These are phyloP conservation scores for Kwoniella pini DNA, from an alignment of 768 basidiomycete genomes.

Conservation along the genomic window DNA sequence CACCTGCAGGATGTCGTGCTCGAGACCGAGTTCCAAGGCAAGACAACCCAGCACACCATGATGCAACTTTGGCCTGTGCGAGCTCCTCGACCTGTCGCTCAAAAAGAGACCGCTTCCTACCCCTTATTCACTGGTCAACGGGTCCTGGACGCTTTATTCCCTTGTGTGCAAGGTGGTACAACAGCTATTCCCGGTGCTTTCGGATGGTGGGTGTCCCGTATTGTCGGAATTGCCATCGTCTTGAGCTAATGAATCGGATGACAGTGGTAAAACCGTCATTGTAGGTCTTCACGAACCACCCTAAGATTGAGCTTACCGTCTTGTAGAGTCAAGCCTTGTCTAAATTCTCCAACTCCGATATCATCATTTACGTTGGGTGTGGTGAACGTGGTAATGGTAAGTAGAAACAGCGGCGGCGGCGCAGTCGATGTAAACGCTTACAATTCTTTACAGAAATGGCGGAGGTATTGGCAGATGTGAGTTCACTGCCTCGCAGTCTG, in stretches of 20 bases:
- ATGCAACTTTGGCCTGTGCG: slow-evolving; percentile 99
- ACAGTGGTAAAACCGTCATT: slow-evolving; percentile 75
- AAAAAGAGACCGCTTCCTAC: slow-evolving; percentile 89
- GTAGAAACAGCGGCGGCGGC: background rate
- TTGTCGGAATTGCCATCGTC: background rate
- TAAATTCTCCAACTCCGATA: slow-evolving; percentile 98
- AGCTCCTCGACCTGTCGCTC: slow-evolving; percentile 90
- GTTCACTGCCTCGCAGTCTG: background rate
- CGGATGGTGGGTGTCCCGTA: slow-evolving; percentile 63
- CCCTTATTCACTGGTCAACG: slow-evolving; percentile 95
- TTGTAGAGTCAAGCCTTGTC: slow-evolving; percentile 67
- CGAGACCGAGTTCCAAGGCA: slow-evolving; percentile 97
- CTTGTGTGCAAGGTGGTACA: slow-evolving; percentile 62
- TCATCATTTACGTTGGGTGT: slow-evolving; percentile 98
- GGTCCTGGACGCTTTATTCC: slow-evolving; percentile 94
- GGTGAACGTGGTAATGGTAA: slow-evolving; percentile 87
- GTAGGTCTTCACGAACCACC: slow-evolving; percentile 62
- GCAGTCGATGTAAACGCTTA: slow-evolving; percentile 9
- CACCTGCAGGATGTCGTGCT: slow-evolving; percentile 77
- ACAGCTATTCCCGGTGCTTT: slow-evolving; percentile 90
- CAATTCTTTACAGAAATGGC: slow-evolving; percentile 58
- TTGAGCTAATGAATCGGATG: slow-evolving; percentile 3
- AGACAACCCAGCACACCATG: slow-evolving; percentile 87
- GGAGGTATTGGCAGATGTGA: slow-evolving; percentile 95
- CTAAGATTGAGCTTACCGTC: background rate